phyloP scores from a whole-genome alignment of 2,329 filamentous ascomycete species.

The Fusarium sp. region DNA sequence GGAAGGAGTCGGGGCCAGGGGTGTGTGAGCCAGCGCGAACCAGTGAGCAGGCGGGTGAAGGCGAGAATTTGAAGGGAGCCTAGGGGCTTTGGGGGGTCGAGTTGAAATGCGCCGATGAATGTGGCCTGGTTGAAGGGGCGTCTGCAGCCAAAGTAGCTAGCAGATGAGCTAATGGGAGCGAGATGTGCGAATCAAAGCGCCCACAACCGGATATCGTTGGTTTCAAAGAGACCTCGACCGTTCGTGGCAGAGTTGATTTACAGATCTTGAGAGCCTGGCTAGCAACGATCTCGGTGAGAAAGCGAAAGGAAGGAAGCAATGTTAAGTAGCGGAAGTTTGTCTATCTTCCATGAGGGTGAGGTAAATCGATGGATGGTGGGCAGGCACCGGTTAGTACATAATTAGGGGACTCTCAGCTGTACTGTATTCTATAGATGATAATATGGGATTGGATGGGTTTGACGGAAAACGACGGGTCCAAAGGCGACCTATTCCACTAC shows the following conservation, averaged over 20 bases:
- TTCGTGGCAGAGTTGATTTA: slow-evolving; percentile 38
- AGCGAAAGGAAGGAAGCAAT: slow-evolving; percentile 29
- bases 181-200: slow-evolving; percentile 29
- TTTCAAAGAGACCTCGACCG: slow-evolving; percentile 27
- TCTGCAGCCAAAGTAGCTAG: slow-evolving; percentile 25
- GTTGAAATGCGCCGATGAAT: slow-evolving; percentile 31
- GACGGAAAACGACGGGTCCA: background rate
- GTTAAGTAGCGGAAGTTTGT: slow-evolving; percentile 18
- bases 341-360: slow-evolving; percentile 10
- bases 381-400: background rate
- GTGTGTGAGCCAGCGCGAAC: slow-evolving; percentile 36
- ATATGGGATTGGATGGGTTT: background rate
- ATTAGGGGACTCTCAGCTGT: background rate
- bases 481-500: background rate
- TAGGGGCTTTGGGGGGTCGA: slow-evolving; percentile 27
- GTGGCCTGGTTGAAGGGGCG: slow-evolving; percentile 33
- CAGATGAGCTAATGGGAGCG: slow-evolving; percentile 14
- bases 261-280: background rate
- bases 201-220: slow-evolving; percentile 35
- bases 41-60: slow-evolving; percentile 35
- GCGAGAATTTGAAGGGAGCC: slow-evolving; percentile 38
- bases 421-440: background rate
- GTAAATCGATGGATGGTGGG: background rate
- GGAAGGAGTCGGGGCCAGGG: slow-evolving; percentile 38
- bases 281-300: slow-evolving; percentile 19